Conservation (phyloP, 176 grass and related monocot genomes). For the Musa schizocarpa region DNA sequence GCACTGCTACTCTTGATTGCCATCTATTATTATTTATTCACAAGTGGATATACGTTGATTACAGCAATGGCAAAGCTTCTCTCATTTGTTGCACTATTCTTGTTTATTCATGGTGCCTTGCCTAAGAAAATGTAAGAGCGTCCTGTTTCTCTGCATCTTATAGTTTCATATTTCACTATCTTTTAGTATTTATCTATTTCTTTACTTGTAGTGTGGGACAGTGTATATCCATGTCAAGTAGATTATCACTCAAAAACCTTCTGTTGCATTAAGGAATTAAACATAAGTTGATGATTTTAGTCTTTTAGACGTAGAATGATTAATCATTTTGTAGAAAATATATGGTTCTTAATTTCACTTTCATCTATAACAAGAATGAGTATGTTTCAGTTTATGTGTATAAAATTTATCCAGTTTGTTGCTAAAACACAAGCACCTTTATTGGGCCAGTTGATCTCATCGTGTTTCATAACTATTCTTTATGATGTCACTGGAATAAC, state of each 20-base stretch:
- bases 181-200: slow-evolving; percentile 5
- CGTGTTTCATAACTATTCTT: not conserved
- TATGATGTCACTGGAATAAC: not conserved
- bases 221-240: no score
- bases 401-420: not conserved
- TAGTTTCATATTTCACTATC: slow-evolving; percentile 9
- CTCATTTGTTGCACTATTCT: slow-evolving; percentile 56
- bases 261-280: no score
- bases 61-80: slow-evolving; percentile 86
- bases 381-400: not conserved
- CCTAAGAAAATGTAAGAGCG: slow-evolving; percentile 59
- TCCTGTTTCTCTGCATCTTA: slow-evolving; percentile 2
- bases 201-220: not conserved
- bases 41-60: slow-evolving; percentile 78
- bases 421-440: no score
- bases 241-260: no score
- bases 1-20: slow-evolving; percentile 50
- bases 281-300: no score
- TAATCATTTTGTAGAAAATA: not conserved
- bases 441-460: not conserved
- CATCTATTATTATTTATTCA: slow-evolving; percentile 89
- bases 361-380: not conserved
- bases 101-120: slow-evolving; percentile 85
- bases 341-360: not conserved
- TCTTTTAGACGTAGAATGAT: no score